Conservation (phyloP, 768 basidiomycete species). For the Myochromella boudieri region DNA sequence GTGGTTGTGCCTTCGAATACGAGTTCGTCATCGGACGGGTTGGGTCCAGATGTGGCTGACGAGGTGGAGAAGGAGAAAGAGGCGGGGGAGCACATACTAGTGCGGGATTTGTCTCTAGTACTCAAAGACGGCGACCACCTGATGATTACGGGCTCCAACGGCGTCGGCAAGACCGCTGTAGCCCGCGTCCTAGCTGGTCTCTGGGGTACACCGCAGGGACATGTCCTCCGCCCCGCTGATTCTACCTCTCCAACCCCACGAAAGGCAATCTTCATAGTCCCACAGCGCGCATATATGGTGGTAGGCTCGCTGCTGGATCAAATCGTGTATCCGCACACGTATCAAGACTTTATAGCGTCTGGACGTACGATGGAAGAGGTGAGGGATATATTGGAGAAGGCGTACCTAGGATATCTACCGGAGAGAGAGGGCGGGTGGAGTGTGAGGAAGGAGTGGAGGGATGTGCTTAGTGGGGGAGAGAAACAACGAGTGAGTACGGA, state of each 20-base stretch:
- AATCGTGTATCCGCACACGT: constrained; percentile 90
- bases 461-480: constrained; percentile 94
- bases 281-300: constrained; percentile 92
- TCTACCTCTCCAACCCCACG: constrained; percentile 38
- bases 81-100: constrained; percentile 48
- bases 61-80: neutral
- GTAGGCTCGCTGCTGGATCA: constrained; percentile 87
- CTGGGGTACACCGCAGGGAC: constrained; percentile 70
- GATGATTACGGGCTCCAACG: constrained; percentile 92
- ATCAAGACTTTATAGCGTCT: constrained; percentile 62
- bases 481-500: constrained; percentile 73
- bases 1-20: constrained; percentile 57
- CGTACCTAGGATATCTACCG: constrained; percentile 83
- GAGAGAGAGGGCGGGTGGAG: constrained; percentile 87
- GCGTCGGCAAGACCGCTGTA: constrained; percentile 88
- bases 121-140: constrained; percentile 78
- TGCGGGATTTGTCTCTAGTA: constrained; percentile 64
- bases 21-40: constrained; percentile 8
- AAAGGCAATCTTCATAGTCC: constrained; percentile 77
- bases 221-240: constrained; percentile 33
- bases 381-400: constrained; percentile 74
- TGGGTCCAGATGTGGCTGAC: constrained; percentile 2
- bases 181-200: constrained; percentile 88
- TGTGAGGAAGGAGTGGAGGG: constrained; percentile 93
- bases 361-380: constrained; percentile 70